A percentile compares a stretch with the other conserved stretches of the same genome.
Conservation (phyloP, 768 basidiomycete genomes). For the Russula emetica region DNA sequence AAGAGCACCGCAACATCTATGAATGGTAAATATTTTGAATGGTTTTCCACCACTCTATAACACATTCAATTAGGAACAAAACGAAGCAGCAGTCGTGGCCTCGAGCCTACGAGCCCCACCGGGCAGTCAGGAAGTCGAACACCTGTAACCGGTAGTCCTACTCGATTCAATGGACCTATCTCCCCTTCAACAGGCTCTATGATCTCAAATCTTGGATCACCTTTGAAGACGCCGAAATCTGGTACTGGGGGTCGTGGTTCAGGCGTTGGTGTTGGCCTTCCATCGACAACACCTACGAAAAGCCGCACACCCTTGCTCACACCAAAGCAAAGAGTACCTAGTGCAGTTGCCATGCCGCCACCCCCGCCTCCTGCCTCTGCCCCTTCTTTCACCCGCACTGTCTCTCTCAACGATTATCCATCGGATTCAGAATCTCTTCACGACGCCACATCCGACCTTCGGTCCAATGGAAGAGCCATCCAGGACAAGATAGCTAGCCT, state of each 20-base stretch:
- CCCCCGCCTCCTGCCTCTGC: constrained; percentile 57
- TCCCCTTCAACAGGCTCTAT: constrained; percentile 13
- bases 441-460: constrained; percentile 23
- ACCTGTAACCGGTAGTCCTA: constrained; percentile 28
- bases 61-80: constrained; percentile 47
- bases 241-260: constrained; percentile 37
- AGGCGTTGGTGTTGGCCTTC: constrained; percentile 37
- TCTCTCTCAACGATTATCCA: constrained; percentile 38
- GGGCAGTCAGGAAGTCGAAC: constrained; percentile 27
- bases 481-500: constrained; percentile 50
- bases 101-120: constrained; percentile 24
- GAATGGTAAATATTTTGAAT: constrained; percentile 11
- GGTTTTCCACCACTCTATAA: constrained; percentile 42
- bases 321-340: constrained; percentile 63
- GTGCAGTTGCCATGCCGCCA: constrained; percentile 76
- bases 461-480: constrained; percentile 40
- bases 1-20: constrained; percentile 35
- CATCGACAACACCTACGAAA: constrained; percentile 42
- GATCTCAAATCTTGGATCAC: constrained; percentile 37
- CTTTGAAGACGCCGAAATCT: constrained; percentile 63
- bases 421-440: constrained; percentile 19
- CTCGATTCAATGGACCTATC: constrained; percentile 24
- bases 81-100: constrained; percentile 25
- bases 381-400: constrained; percentile 37
- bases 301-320: constrained; percentile 41